Percentiles rank a stretch among this genome's conserved stretches.
These are phyloP conservation scores for Lignosus rhinocerotis DNA, from an alignment of 1,284 basidiomycete genomes.

Conservation along the genomic window DNA sequence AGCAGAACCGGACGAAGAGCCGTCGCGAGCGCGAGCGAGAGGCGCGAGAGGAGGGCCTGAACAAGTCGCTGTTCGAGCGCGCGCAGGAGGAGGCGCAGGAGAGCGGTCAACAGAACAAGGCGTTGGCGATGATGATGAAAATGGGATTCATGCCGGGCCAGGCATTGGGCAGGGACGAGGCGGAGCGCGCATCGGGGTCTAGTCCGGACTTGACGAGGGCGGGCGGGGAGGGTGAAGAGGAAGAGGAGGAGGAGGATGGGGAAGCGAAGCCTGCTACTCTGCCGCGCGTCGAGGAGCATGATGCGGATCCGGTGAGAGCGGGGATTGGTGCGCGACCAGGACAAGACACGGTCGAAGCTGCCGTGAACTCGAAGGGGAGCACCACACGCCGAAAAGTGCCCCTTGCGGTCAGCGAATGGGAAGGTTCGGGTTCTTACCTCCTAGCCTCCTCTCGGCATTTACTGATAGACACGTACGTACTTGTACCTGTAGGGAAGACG, in stretches of 20 bases:
- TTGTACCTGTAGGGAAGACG: slow-evolving; percentile 55
- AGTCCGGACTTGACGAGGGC: slow-evolving; percentile 35
- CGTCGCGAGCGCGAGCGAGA: slow-evolving; percentile 72
- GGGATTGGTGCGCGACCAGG: slow-evolving; percentile 18
- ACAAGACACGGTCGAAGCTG: slow-evolving; percentile 6
- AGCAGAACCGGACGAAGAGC: slow-evolving; percentile 61
- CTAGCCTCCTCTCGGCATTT: too few species aligned
- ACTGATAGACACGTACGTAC: too few species aligned
- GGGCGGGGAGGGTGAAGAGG: slow-evolving; percentile 73
- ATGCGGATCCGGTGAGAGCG: slow-evolving; percentile 13
- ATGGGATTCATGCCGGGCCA: slow-evolving; percentile 87
- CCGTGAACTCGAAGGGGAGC: slow-evolving; percentile 1
- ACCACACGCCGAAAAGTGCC: slow-evolving; percentile 57
- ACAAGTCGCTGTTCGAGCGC: slow-evolving; percentile 74
- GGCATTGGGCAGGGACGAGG: slow-evolving; percentile 53
- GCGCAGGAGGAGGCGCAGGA: slow-evolving; percentile 63
- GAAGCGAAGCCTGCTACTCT: neutral
- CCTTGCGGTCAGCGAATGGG: slow-evolving; percentile 73
- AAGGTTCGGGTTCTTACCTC: slow-evolving; percentile 47
- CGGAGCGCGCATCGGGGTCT: slow-evolving; percentile 1
- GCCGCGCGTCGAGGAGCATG: slow-evolving; percentile 6
- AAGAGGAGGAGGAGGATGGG: slow-evolving; percentile 39
- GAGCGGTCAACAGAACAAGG: slow-evolving; percentile 55
- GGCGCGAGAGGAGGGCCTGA: slow-evolving; percentile 72
- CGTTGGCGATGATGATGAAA: slow-evolving; percentile 84